Conservation (phyloP, 2,329 filamentous ascomycete species). For the Aquanectria penicillioides region DNA sequence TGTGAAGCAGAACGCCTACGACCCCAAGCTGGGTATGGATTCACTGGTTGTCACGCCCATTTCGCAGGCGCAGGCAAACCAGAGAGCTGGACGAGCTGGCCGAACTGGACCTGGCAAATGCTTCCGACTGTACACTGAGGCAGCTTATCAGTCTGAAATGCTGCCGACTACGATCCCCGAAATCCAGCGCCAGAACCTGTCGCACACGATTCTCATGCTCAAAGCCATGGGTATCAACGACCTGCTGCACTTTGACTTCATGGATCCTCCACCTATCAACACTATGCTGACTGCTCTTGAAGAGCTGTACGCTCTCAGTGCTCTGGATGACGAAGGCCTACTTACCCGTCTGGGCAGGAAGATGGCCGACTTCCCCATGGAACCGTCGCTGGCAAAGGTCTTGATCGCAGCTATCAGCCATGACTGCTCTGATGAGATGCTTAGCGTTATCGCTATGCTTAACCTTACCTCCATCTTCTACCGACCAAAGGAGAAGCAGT, state of each 20-base stretch:
- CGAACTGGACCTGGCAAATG: constrained; percentile 96
- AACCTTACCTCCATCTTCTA: constrained; percentile 90
- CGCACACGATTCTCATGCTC: constrained; percentile 93
- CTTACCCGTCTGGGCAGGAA: constrained; percentile 91
- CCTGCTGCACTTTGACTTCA: constrained; percentile 96
- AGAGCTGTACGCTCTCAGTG: constrained; percentile 91
- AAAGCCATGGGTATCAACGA: constrained; percentile 99
- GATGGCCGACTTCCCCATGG: constrained; percentile 99
- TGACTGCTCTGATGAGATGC: constrained; percentile 90
- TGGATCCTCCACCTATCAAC: constrained; percentile 97
- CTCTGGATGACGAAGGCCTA: constrained; percentile 93
- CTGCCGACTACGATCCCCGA: constrained; percentile 94
- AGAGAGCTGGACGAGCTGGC: constrained; percentile 90
- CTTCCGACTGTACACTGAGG: constrained; percentile 94
- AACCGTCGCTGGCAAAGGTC: constrained; percentile 89
- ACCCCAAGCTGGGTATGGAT: constrained; percentile 98
- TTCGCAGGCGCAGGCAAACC: constrained; percentile 95
- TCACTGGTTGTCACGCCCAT: constrained; percentile 95
- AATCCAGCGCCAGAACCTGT: constrained; percentile 93
- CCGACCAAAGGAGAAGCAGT: constrained; percentile 95
- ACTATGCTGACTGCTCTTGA: constrained; percentile 97
- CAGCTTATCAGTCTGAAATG: constrained; percentile 97
- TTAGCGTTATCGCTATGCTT: constrained; percentile 95
- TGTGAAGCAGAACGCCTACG: constrained; percentile 97
- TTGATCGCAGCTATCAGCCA: constrained; percentile 89